Evolutionary conservation across 768 basidiomycete genomes (phyloP).

Genomic region (Saitozyma podzolica): DNA sequence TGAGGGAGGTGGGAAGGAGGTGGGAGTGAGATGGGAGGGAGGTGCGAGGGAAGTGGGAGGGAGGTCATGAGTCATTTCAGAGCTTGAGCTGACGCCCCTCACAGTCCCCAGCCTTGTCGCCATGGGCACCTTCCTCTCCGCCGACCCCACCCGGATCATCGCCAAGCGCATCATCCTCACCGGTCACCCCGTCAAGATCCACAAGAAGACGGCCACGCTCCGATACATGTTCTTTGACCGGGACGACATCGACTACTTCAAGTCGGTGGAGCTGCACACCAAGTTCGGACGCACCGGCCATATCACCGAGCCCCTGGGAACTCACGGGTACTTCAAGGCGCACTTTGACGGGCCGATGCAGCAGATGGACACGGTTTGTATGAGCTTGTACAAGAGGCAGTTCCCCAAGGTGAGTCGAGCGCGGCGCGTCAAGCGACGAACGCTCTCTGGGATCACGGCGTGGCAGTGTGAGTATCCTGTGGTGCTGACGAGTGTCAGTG

Average conservation of each 20-base stretch:
- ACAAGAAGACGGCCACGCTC: conserved; percentile 94
- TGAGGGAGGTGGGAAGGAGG: too few species aligned
- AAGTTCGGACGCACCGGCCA: conserved; percentile 88
- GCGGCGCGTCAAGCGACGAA: not conserved
- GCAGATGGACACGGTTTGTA: conserved; percentile 96
- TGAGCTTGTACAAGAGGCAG: conserved; percentile 91
- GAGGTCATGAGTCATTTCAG: too few species aligned
- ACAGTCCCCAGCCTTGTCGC: conserved; percentile 69
- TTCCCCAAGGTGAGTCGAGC: conserved; percentile 77
- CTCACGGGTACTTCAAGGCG: conserved; percentile 97
- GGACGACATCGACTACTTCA: conserved; percentile 88
- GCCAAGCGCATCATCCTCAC: conserved; percentile 93
- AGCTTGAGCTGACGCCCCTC: conserved; percentile 1
- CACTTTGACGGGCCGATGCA: conserved; percentile 88
- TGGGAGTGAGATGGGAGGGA: too few species aligned
- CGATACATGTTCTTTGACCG: conserved; percentile 98
- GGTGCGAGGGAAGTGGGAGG: too few species aligned
- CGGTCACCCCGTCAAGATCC: conserved; percentile 94
- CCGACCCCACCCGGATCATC: conserved; percentile 86
- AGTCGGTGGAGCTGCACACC: conserved; percentile 87
- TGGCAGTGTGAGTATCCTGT: too few species aligned
- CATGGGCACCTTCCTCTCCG: conserved; percentile 79
- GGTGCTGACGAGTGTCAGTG: conserved; percentile 6
- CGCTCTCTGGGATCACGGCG: not conserved
- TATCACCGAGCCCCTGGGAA: conserved; percentile 80